Evolutionary conservation across 2,329 filamentous ascomycete genomes (phyloP), one percentile per base, ranked within the genome.

Genomic region (Hypoxylon sp.): DNA sequence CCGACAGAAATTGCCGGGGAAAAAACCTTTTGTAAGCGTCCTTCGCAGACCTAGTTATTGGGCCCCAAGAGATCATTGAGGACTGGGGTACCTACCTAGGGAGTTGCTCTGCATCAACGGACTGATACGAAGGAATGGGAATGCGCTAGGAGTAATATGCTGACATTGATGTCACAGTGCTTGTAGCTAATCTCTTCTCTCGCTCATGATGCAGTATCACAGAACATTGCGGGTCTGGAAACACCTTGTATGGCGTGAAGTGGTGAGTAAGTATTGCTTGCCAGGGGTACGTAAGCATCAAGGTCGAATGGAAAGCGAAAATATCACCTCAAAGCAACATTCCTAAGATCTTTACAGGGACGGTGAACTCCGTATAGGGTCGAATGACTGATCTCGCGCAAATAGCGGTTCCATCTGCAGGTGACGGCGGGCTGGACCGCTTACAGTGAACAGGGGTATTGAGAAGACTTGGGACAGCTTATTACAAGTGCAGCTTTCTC

Each of bases 101-200:
- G 33, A 30, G 12, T 52, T 51, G 20, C 36, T 45, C n/a, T n/a
- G n/a, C n/a, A n/a, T 36, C n/a, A 57, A 45, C 9, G 54, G 16
- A 40, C 38, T 53, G 24, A 44, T 48, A 36, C 59, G 16, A 36
- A 42, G 20, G 12, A 11, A 26, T 26, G 24, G 3, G 3, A 26
- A 49, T 33, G 16, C 16, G 18, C 11, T 48, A 32, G 46, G 42
- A 32, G 16, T 24, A 24, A 54, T 16, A 59, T 44, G 49, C 44
- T 48, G 20, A 49, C 38, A 28, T 33, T 65, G 62, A 68, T 68
- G 59, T 65, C 59, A 68, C 46, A n/a, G 45, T 46, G 26, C 62
- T 52, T 62, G 40, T 42, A 28, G 40, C 18, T 65, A 28, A 54
- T 45, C 54, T 44, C 26, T n/a, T 18, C 18, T 49, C 26, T 46